A percentile compares a stretch with the other conserved stretches of the same genome.
These are phyloP conservation scores for Alternaria gansuensis DNA, from an alignment of 2,329 filamentous ascomycete species.

Conservation along the genomic window DNA sequence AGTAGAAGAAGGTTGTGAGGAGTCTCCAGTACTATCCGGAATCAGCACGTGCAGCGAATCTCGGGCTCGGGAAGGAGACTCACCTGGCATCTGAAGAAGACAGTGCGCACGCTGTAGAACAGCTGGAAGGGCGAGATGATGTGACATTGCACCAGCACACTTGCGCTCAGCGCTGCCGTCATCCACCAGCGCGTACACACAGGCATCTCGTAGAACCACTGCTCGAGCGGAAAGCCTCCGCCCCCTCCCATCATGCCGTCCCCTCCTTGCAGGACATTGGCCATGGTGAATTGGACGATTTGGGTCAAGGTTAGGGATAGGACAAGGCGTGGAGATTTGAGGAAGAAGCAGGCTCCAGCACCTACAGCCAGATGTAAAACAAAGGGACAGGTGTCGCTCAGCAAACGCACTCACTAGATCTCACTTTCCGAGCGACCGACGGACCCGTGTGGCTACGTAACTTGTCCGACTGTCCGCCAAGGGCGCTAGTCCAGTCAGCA, in stretches of 20 bases:
- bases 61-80: constrained; percentile 35
- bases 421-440: constrained; percentile 8
- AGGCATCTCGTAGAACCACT: constrained; percentile 99
- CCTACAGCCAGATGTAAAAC: constrained; percentile 3
- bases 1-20: constrained; percentile 96
- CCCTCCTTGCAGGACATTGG: constrained; percentile 55
- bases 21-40: constrained; percentile 87
- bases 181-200: constrained; percentile 98
- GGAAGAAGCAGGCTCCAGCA: background rate
- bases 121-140: constrained; percentile 93
- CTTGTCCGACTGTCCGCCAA: constrained; percentile 31
- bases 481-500: constrained; percentile 17
- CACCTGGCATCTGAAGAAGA: constrained; percentile 92
- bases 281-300: constrained; percentile 47
- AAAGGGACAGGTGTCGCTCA: constrained; percentile 24
- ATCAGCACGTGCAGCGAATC: constrained; percentile 12
- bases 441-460: constrained; percentile 42
- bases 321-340: too few relatives aligned
- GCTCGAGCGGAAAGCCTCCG: constrained; percentile 79
- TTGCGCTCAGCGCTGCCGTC: constrained; percentile 86
- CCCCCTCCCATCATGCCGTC: constrained; percentile 63
- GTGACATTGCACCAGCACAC: constrained; percentile 89
- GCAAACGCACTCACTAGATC: constrained; percentile 6
- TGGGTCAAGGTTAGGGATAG: background rate
- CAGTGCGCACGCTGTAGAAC: constrained; percentile 93